Evolutionary conservation across 2,329 filamentous ascomycete species (phyloP), one percentile per base, ranked within the genome.

Genomic region (Clonostachys chloroleuca): DNA sequence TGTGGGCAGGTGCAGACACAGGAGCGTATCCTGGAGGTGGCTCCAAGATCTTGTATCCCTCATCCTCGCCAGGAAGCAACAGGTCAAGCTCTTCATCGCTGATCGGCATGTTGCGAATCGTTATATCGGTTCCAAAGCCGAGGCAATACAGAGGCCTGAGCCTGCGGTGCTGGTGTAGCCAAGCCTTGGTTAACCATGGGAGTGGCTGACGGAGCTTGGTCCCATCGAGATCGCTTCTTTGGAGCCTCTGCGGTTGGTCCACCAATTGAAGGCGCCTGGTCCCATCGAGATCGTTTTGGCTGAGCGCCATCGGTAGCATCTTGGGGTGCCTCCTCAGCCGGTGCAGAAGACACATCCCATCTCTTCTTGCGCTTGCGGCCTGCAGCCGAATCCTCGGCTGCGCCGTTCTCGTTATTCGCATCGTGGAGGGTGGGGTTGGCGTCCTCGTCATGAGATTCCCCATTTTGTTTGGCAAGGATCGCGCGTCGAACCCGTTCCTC

Each of bases 1-100:
- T 89, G 63, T 91, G 83, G 35, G 90, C 78, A 44, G 89, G 82
- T 34, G 87, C 84, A 46, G 88, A 83, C 24, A 90, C 81, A 6
- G 92, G 91, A 42, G 89, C 90, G 62, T 97, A 99, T 34, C 94
- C 94, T 5, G 92, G 88, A 34, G 94, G 94, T 14, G 92, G 89
- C 20, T 91, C 86, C 10, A 97, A 78, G 53, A 96, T 83, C 67
- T 95, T 92, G 75, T 96, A 99, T 39, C 94, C 94, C 59, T 97
- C 89, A 1, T 82, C 82, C 60, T 95, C 89, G 3, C 85, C 84
- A 2, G 94, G 94, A 7, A 99, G 81, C 75, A 99, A 88, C 62
- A 86, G 75, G 60, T 99, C 89, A 43, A 99, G 83, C 64, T 97
- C 92, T 65, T 99, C 94, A 57, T 99, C 94, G 40, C 92, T 94